phyloP scores from a whole-genome alignment of 495 filamentous ascomycete genomes.

The Aspergillus biplanus region DNA sequence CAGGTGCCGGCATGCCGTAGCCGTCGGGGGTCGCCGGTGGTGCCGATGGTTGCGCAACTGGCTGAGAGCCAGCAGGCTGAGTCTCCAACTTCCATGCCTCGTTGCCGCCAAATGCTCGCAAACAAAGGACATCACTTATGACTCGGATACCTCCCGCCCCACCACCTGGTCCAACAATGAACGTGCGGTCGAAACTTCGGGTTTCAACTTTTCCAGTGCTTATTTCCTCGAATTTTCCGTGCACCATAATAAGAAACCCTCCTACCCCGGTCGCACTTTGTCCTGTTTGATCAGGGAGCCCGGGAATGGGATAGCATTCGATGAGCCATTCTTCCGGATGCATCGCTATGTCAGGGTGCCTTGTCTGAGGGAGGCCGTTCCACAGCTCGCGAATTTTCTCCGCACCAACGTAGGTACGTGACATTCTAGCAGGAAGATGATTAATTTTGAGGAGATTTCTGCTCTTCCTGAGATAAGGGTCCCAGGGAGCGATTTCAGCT shows the following conservation, averaged over 20 bases:
- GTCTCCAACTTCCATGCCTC: conserved; percentile 59
- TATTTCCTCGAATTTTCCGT: conserved; percentile 82
- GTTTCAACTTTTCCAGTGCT: conserved; percentile 55
- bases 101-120: conserved; percentile 67
- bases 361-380: conserved; percentile 70
- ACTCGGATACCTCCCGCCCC: conserved; percentile 69
- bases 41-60: conserved; percentile 19
- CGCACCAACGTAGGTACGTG: conserved; percentile 66
- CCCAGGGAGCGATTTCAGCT: conserved; percentile 59
- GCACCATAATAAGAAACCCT: conserved; percentile 77
- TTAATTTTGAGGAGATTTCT: conserved; percentile 77
- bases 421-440: conserved; percentile 58
- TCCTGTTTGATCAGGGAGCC: conserved; percentile 71
- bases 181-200: conserved; percentile 84
- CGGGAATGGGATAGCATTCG: conserved; percentile 77
- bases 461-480: conserved; percentile 75
- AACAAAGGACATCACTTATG: conserved; percentile 74
- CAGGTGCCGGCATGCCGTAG: conserved; percentile 44
- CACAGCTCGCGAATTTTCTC: conserved; percentile 71
- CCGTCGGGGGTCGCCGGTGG: conserved; percentile 38
- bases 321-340: conserved; percentile 73
- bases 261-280: conserved; percentile 66
- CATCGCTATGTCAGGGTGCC: conserved; percentile 68
- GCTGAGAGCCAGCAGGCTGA: conserved; percentile 26
- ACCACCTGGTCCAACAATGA: conserved; percentile 78